These are phyloP conservation scores for Kuraishia ogatae DNA, from an alignment of 805 yeast genomes.

Conservation along the genomic window DNA sequence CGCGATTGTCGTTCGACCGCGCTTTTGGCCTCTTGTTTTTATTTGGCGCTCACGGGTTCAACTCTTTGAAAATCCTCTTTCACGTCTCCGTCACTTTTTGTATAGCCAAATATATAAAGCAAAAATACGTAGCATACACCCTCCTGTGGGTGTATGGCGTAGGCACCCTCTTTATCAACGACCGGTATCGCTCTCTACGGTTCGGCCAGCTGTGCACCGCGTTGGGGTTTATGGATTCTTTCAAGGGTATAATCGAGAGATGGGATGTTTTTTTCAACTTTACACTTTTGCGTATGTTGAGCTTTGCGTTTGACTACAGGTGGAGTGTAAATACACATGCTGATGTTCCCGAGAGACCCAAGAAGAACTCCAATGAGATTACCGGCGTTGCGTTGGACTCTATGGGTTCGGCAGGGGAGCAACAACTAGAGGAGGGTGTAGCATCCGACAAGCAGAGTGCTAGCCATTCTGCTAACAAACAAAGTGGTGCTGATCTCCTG, in stretches of 20 bases:
- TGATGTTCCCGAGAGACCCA: neutral
- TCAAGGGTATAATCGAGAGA: constrained; percentile 69
- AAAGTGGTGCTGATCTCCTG: constrained; percentile 17
- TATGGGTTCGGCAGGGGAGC: constrained; percentile 8
- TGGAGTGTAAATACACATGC: constrained; percentile 22
- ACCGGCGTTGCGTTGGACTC: constrained; percentile 6
- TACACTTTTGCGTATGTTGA: constrained; percentile 73
- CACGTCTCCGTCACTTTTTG: constrained; percentile 49
- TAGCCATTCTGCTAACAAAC: no score
- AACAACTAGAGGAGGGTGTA: constrained; percentile 7
- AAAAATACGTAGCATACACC: constrained; percentile 29
- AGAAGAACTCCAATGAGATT: constrained; percentile 3
- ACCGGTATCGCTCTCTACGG: constrained; percentile 45
- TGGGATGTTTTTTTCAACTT: constrained; percentile 98
- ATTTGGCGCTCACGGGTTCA: constrained; percentile 73
- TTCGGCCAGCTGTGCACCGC: constrained; percentile 37
- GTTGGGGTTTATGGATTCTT: constrained; percentile 48
- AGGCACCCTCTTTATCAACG: constrained; percentile 71
- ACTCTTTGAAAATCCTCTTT: constrained; percentile 47
- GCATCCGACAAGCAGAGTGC: no score
- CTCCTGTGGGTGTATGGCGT: constrained; percentile 75
- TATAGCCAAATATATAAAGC: constrained; percentile 31
- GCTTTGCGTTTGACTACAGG: constrained; percentile 73
- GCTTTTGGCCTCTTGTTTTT: constrained; percentile 63
- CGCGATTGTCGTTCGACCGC: constrained; percentile 62